Base-by-base conservation (phyloP, 139 green algal genomes). In the Picochlorum sp. region DNA sequence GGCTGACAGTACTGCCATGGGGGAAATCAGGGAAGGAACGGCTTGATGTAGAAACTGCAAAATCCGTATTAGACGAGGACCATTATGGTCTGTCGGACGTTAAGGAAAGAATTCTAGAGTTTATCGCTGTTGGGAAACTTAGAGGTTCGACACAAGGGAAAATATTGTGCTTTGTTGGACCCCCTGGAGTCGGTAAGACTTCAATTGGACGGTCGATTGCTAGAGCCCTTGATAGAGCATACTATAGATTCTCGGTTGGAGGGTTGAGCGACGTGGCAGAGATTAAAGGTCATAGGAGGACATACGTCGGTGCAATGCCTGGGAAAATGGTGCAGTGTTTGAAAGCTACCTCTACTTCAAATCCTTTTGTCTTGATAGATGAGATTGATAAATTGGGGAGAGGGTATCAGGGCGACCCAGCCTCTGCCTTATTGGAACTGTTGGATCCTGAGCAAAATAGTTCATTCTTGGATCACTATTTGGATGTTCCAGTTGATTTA, bases 251-350 rank as follows among this genome's bases (percentile, higher is more conserved):
- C 71, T 85, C 68, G 25, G 89, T 97, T 39, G 90, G 89, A 1
- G 91, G 91, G 3, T 75, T 97, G 56, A 84, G 78, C 18, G 91
- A 98, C 61, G 89, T 96, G 33, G 88, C 89, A 3, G 91, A 98
- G 72, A 95, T 98, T 73, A 97, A 97, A 76, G 88, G 78, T 20
- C 85, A 94, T 71, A 66, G 91, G 39, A 79, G 92, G 18, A 98
- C 92, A 4, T 98, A 98, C 66, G 87, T 98, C 13, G 92, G 92
- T 16, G 92, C 92, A 28, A 98, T 98, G 92, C 92, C 92, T 3
- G 92, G 92, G 36, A 98, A 98, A 71, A 81, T 97, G 70, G 89
- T 97, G 40, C 91, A 98, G 75, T 95, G 88, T 77, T 65, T 98
- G 40, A 97, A 98, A 76, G 64, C 63, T 58, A 90, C 81, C 14